Base-by-base conservation (phyloP, 768 basidiomycete genomes). In the Pleurotus giganteus region DNA sequence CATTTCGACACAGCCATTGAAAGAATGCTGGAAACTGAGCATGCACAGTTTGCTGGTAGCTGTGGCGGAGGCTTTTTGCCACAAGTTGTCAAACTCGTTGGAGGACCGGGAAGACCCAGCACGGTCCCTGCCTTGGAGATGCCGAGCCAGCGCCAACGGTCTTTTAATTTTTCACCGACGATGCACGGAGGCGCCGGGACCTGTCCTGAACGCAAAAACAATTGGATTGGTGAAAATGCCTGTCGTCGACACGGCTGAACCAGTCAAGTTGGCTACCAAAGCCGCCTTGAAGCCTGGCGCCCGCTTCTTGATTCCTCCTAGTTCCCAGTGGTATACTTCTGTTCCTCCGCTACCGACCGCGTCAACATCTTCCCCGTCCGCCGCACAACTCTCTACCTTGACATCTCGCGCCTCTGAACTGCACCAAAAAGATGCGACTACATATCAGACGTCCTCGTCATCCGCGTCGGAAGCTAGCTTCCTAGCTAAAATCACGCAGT, bases 391-490 rank as follows among this genome's bases (percentile, higher is more conserved):
- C 2, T 53, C 79, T 0, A 60, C 74, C 7, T 65, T 86, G 29
- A 70, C 75, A 2, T 63, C 74, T 11, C 79, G 72, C 27, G 82
- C 80, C 0, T 63, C 73, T 15, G 53, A 65, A 26, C 64, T 83
- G 8, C 75, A 80, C 60, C 58, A 68, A 1, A 59, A 68, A 21
- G 77, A 78, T 19, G 67, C 73, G 1, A 60, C 67, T 8, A 67
- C 77, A 0, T 84, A 82, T 68, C 76, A 81, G 41, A 69, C 78
- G 3, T 76, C 80, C 1, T 75, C 83, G 31, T 77, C 84, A 11
- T 83, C 90, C 3, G 74, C 84, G 4, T 86, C 94, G 3, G 94
- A 96, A 68, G 79, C 81, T 12, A 77, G 74, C 4, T 98, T 98
- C 72, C 78, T 98, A 42, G 77, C 85, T 47, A 90, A 90, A 62